Evolutionary conservation across 768 basidiomycete species (phyloP).

Genomic region (Collybiopsis confluens): DNA sequence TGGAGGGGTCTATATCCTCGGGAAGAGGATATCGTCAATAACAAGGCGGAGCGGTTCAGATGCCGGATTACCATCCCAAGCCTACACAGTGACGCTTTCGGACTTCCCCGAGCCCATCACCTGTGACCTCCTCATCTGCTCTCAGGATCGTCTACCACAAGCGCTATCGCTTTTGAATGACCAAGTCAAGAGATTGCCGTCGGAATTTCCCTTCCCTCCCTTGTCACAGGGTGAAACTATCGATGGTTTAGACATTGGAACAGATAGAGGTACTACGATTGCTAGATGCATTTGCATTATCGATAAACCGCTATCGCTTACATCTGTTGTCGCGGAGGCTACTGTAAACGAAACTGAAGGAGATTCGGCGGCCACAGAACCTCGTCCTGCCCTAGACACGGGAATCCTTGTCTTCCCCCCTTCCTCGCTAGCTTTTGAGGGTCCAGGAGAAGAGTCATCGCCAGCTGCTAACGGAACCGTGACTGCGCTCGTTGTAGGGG

Average conservation of each 20-base stretch:
- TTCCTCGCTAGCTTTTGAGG: conserved; percentile 31
- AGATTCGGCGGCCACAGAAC: conserved; percentile 6
- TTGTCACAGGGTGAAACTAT: not conserved
- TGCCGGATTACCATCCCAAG: not conserved
- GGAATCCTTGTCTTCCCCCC: conserved; percentile 76
- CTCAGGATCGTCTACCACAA: conserved; percentile 18
- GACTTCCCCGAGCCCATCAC: conserved; percentile 58
- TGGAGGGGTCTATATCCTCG: conserved; percentile 71
- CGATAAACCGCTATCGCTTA: conserved; percentile 29
- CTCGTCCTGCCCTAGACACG: conserved; percentile 42
- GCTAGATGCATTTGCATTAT: conserved; percentile 52
- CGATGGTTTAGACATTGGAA: not conserved
- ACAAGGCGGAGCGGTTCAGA: not conserved
- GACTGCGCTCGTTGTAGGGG: conserved; percentile 65
- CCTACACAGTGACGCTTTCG: conserved; percentile 47
- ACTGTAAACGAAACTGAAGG: conserved; percentile 3
- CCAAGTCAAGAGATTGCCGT: not conserved
- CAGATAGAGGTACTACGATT: conserved; percentile 16
- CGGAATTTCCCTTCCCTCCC: not conserved
- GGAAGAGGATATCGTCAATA: conserved; percentile 37
- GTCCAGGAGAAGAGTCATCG: conserved; percentile 39
- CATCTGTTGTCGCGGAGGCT: conserved; percentile 18
- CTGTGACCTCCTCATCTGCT: conserved; percentile 53
- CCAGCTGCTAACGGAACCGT: conserved; percentile 57
- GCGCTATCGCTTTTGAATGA: not conserved